Evolutionary conservation across 192 early-diverging fungal species (phyloP), one percentile per base, ranked within the genome.

Genomic region (Linnemannia hyalina): DNA sequence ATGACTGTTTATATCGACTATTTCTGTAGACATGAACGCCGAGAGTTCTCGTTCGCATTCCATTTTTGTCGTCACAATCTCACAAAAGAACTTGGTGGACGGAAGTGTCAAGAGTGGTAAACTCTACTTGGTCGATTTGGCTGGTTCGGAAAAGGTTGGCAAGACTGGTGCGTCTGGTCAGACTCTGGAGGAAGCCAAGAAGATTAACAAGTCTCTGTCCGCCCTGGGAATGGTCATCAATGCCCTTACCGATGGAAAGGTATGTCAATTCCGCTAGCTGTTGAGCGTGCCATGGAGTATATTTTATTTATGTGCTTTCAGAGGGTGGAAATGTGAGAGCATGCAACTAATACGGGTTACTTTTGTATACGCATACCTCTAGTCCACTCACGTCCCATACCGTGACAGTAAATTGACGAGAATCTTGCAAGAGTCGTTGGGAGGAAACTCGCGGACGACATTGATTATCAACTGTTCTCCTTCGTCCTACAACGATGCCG

Each of bases 161-260:
- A 99, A 99, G 88, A 99, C 99, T 41, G 98, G 97, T 69, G 99
- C 99, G 9, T 96, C 97, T 3, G 98, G 99, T 44, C 99, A 99
- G 88, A 99, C 98, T 2, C 89, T 99, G 44, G 99, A 99, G 88
- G 99, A 99, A 84, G 99, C 99, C 82, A 99, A 99, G 89, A 99
- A 98, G 90, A 99, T 99, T 92, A 99, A 99, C 93, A 98, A 98
- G 88, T 98, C 97, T 0, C 91, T 99, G 9, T 97, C 98, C 10
- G 97, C 98, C 0, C 92, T 99, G 63, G 99, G 99, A 71, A 99
- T 99, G 97, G 99, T 99, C 82, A 99, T 99, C 83, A 99, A 99
- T 87, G 94, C 97, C 8, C 91, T 99, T 80, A 99, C 99, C 0
- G 99, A 99, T 82, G 98, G 98, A 89, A 99, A 99, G 91, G 95